Percentiles rank a stretch among this genome's conserved stretches.
Evolutionary conservation across 345 rosid genomes (phyloP).

Genomic region (Citrus reticulata): DNA sequence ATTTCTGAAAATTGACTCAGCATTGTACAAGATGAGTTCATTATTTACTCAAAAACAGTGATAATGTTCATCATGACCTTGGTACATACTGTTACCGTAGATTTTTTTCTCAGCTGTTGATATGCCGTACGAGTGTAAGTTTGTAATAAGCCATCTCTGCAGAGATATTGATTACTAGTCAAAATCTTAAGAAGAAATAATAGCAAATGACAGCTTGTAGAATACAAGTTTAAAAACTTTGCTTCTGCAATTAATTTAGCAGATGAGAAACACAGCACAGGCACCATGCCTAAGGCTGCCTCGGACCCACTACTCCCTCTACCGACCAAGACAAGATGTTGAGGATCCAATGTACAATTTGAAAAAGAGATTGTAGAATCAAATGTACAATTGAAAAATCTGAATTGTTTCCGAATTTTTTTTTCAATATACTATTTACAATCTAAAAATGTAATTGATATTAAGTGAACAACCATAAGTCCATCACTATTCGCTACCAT

Average conservation of each 20-base stretch:
- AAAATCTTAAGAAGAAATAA: neutral
- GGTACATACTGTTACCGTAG: neutral
- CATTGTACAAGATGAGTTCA: neutral
- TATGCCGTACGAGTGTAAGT: neutral
- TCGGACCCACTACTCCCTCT: neutral
- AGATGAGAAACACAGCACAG: neutral
- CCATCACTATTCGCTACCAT: no score
- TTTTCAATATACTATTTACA: neutral
- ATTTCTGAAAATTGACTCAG: neutral
- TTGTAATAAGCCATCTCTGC: neutral
- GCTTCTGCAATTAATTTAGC: neutral
- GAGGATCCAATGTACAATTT: neutral
- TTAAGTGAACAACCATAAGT: neutral
- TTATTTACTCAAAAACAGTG: neutral
- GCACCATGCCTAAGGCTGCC: neutral
- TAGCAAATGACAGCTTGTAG: neutral
- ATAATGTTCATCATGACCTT: neutral
- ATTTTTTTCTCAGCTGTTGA: neutral
- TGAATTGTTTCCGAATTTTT: neutral
- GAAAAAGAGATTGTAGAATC: neutral
- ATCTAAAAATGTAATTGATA: neutral
- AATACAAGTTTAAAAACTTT: neutral
- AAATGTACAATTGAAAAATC: neutral
- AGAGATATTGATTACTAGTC: neutral
- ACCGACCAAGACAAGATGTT: neutral